These are phyloP conservation scores for Dendrobium nobile DNA, from an alignment of 106 monocot species.

Conservation along the genomic window DNA sequence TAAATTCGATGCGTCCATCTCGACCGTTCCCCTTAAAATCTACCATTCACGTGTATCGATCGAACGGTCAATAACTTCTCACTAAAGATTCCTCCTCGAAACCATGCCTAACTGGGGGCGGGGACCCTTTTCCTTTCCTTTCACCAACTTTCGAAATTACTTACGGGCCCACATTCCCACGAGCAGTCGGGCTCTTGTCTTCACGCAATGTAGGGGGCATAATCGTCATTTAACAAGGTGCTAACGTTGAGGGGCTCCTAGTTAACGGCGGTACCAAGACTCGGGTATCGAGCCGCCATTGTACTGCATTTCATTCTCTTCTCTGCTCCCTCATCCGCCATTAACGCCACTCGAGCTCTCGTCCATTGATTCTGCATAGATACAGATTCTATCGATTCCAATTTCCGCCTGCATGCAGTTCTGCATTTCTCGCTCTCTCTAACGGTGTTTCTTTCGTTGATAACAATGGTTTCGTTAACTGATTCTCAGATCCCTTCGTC, in stretches of 20 bases:
- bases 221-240: neutral
- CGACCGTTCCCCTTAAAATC: too few relatives aligned
- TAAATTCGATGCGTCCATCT: too few relatives aligned
- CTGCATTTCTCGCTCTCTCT: neutral
- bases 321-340: neutral
- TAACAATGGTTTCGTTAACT: conserved; percentile 25
- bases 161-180: neutral
- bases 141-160: too few relatives aligned
- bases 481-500: conserved; percentile 20
- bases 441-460: neutral
- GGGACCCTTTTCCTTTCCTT: too few relatives aligned
- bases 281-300: neutral
- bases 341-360: neutral
- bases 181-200: neutral
- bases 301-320: neutral
- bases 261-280: neutral
- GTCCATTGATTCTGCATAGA: neutral
- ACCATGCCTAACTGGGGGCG: too few relatives aligned
- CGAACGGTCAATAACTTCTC: too few relatives aligned
- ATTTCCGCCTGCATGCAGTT: neutral
- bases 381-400: neutral
- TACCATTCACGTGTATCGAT: too few relatives aligned
- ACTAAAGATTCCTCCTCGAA: too few relatives aligned
- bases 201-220: neutral
- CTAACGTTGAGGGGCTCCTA: neutral